phyloP scores from a whole-genome alignment of 345 rosid genomes.

The Eucalyptus microcorys region DNA sequence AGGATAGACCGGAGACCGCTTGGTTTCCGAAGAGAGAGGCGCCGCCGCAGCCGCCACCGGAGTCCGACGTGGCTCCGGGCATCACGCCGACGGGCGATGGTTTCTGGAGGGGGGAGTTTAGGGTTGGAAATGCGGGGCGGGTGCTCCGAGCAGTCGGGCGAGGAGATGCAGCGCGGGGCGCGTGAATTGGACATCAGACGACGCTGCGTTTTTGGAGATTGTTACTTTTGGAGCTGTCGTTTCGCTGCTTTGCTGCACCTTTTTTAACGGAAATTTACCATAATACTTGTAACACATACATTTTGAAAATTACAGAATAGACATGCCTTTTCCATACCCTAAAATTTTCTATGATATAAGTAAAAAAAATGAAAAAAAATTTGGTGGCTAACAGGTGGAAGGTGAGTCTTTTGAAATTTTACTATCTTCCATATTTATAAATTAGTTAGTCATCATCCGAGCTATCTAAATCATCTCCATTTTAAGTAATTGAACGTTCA shows the following conservation, averaged over 20 bases:
- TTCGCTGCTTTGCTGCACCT: neutral
- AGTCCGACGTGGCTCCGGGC: conserved; percentile 31
- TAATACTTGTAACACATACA: neutral
- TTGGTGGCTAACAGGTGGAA: no score
- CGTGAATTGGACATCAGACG: neutral
- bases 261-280: neutral
- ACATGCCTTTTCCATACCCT: neutral
- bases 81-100: conserved; percentile 3
- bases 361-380: no score
- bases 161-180: neutral
- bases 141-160: neutral
- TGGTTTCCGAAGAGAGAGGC: conserved; percentile 10
- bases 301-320: neutral
- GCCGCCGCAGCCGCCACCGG: conserved; percentile 22
- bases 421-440: no score
- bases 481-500: neutral
- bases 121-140: conserved; percentile 4
- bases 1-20: conserved; percentile 32
- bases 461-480: no score
- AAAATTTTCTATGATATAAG: no score
- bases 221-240: neutral
- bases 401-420: no score
- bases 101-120: neutral
- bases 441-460: rapidly evolving
- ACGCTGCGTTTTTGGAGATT: neutral